Evolutionary conservation across 148 eudicot genomes (phyloP).

Genomic region (Linanthus parryae): DNA sequence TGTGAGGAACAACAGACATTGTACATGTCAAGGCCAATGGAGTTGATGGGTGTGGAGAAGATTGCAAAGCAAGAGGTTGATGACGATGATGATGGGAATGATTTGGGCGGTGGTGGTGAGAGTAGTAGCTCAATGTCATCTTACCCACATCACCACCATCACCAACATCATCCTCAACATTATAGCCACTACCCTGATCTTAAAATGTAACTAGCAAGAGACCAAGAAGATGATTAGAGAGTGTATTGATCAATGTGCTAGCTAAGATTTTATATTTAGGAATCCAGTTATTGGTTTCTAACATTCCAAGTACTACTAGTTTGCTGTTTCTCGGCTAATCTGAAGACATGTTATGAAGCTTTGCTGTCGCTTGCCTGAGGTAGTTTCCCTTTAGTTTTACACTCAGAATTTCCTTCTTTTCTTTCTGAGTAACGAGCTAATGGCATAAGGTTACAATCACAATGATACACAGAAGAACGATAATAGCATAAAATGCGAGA

Average conservation of each 20-base stretch:
- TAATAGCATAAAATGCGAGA: no score
- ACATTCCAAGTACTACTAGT: no score
- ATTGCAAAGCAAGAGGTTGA: conserved; percentile 48
- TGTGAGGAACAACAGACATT: conserved; percentile 24
- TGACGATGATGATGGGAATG: conserved; percentile 28
- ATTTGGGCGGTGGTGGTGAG: conserved; percentile 35
- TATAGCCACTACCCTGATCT: conserved; percentile 38
- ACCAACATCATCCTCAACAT: conserved; percentile 12
- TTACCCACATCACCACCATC: conserved; percentile 32
- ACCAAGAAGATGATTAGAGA: conserved; percentile 11
- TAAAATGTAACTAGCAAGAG: conserved; percentile 49
- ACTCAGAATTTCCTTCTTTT: no score
- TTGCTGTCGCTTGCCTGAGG: no score
- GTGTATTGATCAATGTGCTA: not conserved
- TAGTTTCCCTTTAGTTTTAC: no score
- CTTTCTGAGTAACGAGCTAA: no score
- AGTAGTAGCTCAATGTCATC: conserved; percentile 49
- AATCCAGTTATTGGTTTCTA: conserved; percentile 3
- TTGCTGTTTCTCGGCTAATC: no score
- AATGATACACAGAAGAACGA: no score
- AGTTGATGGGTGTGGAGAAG: conserved; percentile 32
- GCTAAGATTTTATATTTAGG: not conserved
- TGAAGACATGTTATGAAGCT: no score
- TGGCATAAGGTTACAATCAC: no score
- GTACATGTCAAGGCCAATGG: conserved; percentile 10